A percentile compares a stretch with the other conserved stretches of the same genome.
Evolutionary conservation across 164 flowering plant genomes (phyloP).

Genomic region (Vitis cinerea): DNA sequence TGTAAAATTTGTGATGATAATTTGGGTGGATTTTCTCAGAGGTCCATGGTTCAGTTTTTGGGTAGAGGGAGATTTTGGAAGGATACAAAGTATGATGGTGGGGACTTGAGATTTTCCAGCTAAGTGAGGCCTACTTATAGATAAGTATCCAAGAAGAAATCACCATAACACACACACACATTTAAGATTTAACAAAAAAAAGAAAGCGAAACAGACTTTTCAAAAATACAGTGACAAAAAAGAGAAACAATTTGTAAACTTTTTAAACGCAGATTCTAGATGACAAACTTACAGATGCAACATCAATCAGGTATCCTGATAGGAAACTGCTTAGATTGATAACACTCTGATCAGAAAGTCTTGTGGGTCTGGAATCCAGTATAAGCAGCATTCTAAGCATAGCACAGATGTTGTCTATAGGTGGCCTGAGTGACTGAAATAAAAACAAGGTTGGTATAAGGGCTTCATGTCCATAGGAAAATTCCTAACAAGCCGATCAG

Average conservation of each 20-base stretch:
- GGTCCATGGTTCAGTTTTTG: no score
- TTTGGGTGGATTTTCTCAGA: no score
- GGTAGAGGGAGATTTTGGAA: no score
- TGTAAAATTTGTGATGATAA: no score
- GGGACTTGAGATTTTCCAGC: no score
- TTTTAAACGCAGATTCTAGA: not conserved
- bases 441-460: constrained; percentile 8
- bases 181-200: no score
- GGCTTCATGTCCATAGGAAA: not conserved
- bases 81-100: no score
- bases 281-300: constrained; percentile 47
- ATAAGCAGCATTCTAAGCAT: constrained; percentile 51
- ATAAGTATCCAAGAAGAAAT: no score
- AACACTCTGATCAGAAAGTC: constrained; percentile 51
- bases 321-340: constrained; percentile 43
- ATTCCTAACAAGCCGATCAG: not conserved
- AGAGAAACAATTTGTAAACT: not conserved
- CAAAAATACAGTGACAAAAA: not conserved
- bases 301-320: constrained; percentile 51
- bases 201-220: not conserved
- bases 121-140: no score
- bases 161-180: no score
- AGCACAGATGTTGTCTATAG: constrained; percentile 65
- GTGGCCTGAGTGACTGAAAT: constrained; percentile 43
- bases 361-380: constrained; percentile 54